Evolutionary conservation across 441 rosid species (phyloP).

Genomic region (Pelargonium fulgidum): DNA sequence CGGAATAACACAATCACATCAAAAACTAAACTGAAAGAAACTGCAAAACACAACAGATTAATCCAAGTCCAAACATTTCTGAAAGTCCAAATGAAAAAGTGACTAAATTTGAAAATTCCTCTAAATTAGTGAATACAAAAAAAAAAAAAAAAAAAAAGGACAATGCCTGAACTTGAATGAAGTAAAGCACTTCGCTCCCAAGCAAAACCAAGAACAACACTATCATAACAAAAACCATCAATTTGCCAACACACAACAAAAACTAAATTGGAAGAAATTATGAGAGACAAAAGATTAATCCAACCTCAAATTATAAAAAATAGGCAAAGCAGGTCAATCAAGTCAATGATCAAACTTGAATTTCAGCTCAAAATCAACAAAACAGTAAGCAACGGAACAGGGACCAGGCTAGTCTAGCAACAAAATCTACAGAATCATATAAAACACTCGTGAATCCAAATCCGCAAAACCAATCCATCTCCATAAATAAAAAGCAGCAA

Average conservation of each 20-base stretch:
- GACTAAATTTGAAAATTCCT: neutral
- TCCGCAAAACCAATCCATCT: neutral
- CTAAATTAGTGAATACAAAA: neutral
- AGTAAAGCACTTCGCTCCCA: neutral
- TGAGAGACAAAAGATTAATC: neutral
- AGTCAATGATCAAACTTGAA: neutral
- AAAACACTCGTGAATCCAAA: neutral
- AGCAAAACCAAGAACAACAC: neutral
- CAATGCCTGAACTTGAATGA: conserved; percentile 6
- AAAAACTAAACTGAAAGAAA: neutral
- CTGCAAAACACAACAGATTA: neutral
- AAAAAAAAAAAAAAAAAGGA: neutral
- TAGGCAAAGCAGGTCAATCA: too few species aligned
- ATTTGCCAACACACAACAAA: neutral
- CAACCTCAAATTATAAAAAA: neutral
- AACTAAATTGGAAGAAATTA: neutral
- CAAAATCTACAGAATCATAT: neutral
- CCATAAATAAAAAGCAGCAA: neutral
- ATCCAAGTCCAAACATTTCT: neutral
- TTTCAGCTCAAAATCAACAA: neutral
- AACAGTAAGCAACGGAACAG: neutral
- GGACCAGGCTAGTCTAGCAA: neutral
- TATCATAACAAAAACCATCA: neutral
- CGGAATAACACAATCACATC: neutral
- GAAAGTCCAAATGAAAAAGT: neutral